Evolutionary conservation across 164 flowering plant genomes (phyloP), one percentile per base, ranked within the genome.

Genomic region (Taxillus chinensis): DNA sequence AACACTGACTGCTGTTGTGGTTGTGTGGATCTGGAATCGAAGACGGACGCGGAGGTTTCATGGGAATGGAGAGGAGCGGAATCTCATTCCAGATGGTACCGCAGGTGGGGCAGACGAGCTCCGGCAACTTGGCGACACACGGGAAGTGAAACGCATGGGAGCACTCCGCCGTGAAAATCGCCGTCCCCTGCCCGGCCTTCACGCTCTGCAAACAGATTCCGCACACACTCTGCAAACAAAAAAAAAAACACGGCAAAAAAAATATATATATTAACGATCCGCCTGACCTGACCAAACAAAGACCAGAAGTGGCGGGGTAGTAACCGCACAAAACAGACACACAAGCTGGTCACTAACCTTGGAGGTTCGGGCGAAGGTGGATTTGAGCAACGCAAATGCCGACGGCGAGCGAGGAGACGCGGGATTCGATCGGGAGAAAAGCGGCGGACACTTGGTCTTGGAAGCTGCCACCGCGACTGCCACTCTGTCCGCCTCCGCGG

Each of bases 111-210:
- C 97, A 93, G 13, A 80, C 67, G 42, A 93, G 80, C 15, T 8
- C 45, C 57, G 75, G 79, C 75, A 80, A 41, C 78, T 79, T 13
- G 0, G 96, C 86, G 15, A 93, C 84, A 78, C 99, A 93, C 2
- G 96, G 91, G 63, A 93, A 93, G 56, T 93, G 97, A 59, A 90
- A 93, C 3, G 90, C 74, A 60, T 93, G 99, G 0, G 85, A 72
- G 68, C 99, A 93, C 59, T 90, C 96, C 0, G 96, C 95, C 3
- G 96, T 93, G 82, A 80, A 93, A 5, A 93, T 89, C 54, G 97
- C 96, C 53, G 77, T 90, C 16, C 96, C 95, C 60, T 87, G 96
- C 4, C 96, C 95, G 0, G 84, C 79, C 74, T 90, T 90, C 76
- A 87, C 85, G 69, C 90, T 90, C 70, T 83, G 90, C 71, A 74